Evolutionary conservation across 75 land plant species (phyloP).

Genomic region (Pinus taeda): DNA sequence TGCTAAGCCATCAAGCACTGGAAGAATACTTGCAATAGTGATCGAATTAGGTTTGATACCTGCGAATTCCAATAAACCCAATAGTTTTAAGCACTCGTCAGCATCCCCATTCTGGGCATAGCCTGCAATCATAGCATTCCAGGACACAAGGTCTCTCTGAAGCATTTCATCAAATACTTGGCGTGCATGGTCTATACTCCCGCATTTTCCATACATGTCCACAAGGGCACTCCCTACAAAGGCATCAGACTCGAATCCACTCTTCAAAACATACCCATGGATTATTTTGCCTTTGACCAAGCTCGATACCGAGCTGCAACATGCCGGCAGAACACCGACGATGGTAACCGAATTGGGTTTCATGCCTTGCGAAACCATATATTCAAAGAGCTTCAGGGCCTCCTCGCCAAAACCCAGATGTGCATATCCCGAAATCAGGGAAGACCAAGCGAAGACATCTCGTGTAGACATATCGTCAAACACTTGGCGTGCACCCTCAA

Average conservation of each 20-base stretch:
- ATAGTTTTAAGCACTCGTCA: slow-evolving; percentile 24
- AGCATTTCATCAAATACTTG: slow-evolving; percentile 35
- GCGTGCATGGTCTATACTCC: slow-evolving; percentile 26
- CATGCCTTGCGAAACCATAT: slow-evolving; percentile 25
- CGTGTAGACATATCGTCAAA: slow-evolving; percentile 25
- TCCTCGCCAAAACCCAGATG: slow-evolving; percentile 21
- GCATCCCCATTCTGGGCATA: slow-evolving; percentile 47
- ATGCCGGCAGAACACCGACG: slow-evolving; percentile 36
- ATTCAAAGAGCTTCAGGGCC: slow-evolving; percentile 26
- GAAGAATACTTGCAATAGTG: slow-evolving; percentile 36
- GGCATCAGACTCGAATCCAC: slow-evolving; percentile 6
- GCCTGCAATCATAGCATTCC: slow-evolving; percentile 67
- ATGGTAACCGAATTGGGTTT: slow-evolving; percentile 33
- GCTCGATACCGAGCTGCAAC: slow-evolving; percentile 29
- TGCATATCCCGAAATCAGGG: slow-evolving; percentile 39
- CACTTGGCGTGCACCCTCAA: slow-evolving; percentile 22
- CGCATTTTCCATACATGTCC: slow-evolving; percentile 38
- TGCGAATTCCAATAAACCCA: background rate
- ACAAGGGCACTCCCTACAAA: slow-evolving; percentile 23
- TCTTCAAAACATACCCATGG: too few species aligned
- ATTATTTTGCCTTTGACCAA: too few species aligned
- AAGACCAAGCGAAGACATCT: slow-evolving; percentile 43
- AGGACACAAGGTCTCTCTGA: slow-evolving; percentile 41
- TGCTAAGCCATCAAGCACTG: slow-evolving; percentile 15
- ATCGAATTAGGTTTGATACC: slow-evolving; percentile 17